Evolutionary conservation across 2,329 filamentous ascomycete species (phyloP).

Genomic region (Aureobasidium uvarum): DNA sequence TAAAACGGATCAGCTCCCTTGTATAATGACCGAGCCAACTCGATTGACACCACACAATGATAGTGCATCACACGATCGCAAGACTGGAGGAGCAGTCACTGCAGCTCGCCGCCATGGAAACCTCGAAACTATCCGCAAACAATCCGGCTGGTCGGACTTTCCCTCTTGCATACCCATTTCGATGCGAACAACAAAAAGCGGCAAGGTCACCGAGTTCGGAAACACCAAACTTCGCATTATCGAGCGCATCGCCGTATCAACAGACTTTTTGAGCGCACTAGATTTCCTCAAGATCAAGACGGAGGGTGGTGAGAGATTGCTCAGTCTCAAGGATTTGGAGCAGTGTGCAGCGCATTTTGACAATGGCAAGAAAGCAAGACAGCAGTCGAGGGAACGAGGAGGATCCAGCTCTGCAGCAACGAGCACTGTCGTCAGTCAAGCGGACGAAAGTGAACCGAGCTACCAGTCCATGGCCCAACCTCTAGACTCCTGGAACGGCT

Average conservation of each 20-base stretch:
- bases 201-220: slow-evolving; percentile 22
- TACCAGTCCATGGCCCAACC: neutral
- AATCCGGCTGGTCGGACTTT: slow-evolving; percentile 9
- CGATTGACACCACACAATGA: no score
- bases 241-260: slow-evolving; percentile 11
- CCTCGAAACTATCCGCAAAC: slow-evolving; percentile 15
- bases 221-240: slow-evolving; percentile 24
- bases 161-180: neutral
- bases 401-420: neutral
- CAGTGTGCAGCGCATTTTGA: slow-evolving; percentile 9
- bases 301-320: neutral
- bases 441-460: neutral
- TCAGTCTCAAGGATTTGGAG: slow-evolving; percentile 17
- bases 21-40: neutral
- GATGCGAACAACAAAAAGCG: slow-evolving; percentile 23
- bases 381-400: neutral
- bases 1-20: neutral
- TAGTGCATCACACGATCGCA: neutral
- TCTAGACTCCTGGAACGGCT: neutral
- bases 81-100: neutral
- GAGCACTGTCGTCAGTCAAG: neutral
- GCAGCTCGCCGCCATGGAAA: slow-evolving; percentile 15
- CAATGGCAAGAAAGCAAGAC: neutral
- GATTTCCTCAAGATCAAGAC: neutral
- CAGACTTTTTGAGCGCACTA: neutral